Evolutionary conservation across 2,329 filamentous ascomycete genomes (phyloP).

Genomic region (Cryphonectria japonica): DNA sequence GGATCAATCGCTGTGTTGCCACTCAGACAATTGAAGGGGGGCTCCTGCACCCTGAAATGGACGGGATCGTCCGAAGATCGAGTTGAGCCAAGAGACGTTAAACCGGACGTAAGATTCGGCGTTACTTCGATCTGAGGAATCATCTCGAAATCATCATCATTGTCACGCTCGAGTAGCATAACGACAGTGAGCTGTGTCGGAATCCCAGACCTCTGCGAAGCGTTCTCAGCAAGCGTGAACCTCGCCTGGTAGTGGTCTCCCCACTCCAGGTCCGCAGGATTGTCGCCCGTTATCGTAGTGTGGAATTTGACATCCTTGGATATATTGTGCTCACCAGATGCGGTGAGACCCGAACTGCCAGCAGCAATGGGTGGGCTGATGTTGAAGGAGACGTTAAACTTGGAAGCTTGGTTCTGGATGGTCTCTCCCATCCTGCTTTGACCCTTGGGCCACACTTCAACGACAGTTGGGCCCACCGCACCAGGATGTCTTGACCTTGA

Average conservation of each 20-base stretch:
- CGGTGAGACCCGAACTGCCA: background rate
- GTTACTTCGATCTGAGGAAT: constrained; percentile 3
- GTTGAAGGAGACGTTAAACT: constrained; percentile 4
- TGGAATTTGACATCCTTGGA: constrained; percentile 7
- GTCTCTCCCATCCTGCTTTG: constrained; percentile 11
- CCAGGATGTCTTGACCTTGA: background rate
- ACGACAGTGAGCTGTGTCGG: constrained; percentile 14
- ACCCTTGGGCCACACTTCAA: background rate
- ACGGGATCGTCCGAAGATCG: constrained; percentile 7
- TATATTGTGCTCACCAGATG: background rate
- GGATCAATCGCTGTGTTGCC: background rate
- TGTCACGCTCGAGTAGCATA: constrained; percentile 10
- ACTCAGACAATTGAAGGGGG: background rate
- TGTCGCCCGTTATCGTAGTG: background rate
- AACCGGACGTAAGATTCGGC: background rate
- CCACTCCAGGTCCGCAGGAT: constrained; percentile 9
- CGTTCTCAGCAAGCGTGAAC: constrained; percentile 14
- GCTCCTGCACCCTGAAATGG: background rate
- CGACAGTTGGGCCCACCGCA: too few species aligned
- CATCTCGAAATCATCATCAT: constrained; percentile 7
- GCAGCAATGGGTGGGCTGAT: background rate
- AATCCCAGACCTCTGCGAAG: constrained; percentile 6
- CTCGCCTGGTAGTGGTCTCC: constrained; percentile 4
- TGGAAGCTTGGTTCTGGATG: constrained; percentile 4
- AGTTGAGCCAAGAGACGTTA: background rate